phyloP scores from a whole-genome alignment of 176 grass and related monocot genomes.

The Tillandsia fasciculata region DNA sequence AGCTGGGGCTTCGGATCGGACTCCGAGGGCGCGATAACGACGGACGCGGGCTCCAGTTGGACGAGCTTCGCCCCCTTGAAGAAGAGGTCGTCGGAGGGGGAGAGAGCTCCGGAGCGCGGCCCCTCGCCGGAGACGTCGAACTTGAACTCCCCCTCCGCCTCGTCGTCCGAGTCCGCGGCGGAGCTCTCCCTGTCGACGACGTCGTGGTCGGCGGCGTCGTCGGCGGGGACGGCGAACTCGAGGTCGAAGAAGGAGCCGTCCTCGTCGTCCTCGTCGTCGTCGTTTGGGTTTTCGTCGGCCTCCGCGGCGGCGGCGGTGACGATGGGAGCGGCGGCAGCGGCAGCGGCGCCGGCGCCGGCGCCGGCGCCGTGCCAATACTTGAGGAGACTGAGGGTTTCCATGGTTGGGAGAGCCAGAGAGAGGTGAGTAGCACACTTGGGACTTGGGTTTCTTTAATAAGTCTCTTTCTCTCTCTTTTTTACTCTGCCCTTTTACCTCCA shows the following conservation, averaged over 20 bases:
- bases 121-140: no score
- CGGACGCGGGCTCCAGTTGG: constrained; percentile 10
- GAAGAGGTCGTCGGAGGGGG: constrained; percentile 28
- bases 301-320: constrained; percentile 21
- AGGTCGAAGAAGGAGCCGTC: constrained; percentile 94
- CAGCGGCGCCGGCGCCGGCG: constrained; percentile 7
- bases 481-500: no score
- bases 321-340: constrained; percentile 23
- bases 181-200: constrained; percentile 15
- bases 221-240: constrained; percentile 58
- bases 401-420: constrained; percentile 19
- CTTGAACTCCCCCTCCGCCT: constrained; percentile 2
- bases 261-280: constrained; percentile 58
- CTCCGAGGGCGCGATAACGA: constrained; percentile 17
- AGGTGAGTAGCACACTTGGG: no score
- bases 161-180: constrained; percentile 27
- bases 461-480: no score
- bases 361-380: constrained; percentile 66
- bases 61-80: constrained; percentile 19
- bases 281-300: constrained; percentile 75
- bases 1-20: constrained; percentile 16
- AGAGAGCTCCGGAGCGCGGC: constrained; percentile 13
- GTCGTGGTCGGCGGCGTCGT: constrained; percentile 23
- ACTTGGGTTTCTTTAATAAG: no score
- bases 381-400: constrained; percentile 88